phyloP scores from a whole-genome alignment of 176 grass and related monocot genomes.

The Paspalum notatum region DNA sequence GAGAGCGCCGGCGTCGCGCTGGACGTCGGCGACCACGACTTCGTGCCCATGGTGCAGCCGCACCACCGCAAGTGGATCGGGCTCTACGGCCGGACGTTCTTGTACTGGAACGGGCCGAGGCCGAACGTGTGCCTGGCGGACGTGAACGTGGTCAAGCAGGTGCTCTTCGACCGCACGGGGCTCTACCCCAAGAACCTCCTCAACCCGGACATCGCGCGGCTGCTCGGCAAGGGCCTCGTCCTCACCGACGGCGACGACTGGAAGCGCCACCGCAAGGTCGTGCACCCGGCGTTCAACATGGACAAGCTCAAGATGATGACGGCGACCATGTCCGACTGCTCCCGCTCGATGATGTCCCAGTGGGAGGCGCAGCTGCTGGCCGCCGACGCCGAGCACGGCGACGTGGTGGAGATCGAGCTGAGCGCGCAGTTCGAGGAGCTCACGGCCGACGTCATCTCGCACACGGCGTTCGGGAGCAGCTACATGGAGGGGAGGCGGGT shows the following conservation, averaged over 20 bases:
- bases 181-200: constrained; percentile 42
- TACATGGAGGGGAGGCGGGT: constrained; percentile 47
- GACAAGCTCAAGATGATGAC: constrained; percentile 83
- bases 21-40: constrained; percentile 44
- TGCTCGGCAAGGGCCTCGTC: constrained; percentile 57
- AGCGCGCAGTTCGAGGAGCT: constrained; percentile 53
- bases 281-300: constrained; percentile 60
- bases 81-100: constrained; percentile 47
- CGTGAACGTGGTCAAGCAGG: constrained; percentile 43
- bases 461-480: constrained; percentile 62
- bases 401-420: constrained; percentile 33
- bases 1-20: constrained; percentile 24
- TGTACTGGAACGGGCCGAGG: constrained; percentile 56
- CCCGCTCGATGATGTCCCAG: constrained; percentile 42
- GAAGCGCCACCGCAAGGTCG: constrained; percentile 59
- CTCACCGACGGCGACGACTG: constrained; percentile 56
- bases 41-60: constrained; percentile 49
- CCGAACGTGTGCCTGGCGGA: constrained; percentile 52
- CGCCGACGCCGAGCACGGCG: neutral
- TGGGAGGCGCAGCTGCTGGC: constrained; percentile 36
- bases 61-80: constrained; percentile 51
- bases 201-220: constrained; percentile 21
- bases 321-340: constrained; percentile 46
- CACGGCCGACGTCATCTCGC: constrained; percentile 62
- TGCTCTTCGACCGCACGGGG: constrained; percentile 39